Base-by-base conservation (phyloP, 1,284 basidiomycete species). In the Coniferiporia sulphurascens region DNA sequence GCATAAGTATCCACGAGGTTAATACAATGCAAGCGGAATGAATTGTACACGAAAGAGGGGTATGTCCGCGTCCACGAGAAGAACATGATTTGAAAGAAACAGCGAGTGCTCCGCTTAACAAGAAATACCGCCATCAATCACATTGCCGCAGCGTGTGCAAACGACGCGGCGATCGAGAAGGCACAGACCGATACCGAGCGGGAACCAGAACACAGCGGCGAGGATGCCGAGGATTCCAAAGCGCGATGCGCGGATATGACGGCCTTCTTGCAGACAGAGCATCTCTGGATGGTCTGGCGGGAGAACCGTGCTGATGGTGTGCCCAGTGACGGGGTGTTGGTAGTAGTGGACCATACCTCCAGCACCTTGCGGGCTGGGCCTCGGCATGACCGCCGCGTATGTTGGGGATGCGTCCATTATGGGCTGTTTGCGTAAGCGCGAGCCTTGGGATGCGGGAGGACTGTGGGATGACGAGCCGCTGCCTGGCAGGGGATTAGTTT, bases 171-270 rank as follows among this genome's bases (percentile, higher is more conserved):
- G 78, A 69, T 92, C 89, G 15, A 92, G 74, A 13, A 92, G 69
- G 67, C 90, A 91, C 5, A 87, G 73, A 2, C 81, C 87, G 48
- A 92, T 77, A 5, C 89, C 89, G 0, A 91, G 71, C 1, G 89
- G 89, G 73, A 92, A 92, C 88, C 89, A 92, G 63, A 92, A 75
- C 22, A 92, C 74, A 3, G 89, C 89, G 12, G 87, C 86, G 17
- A 92, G 72, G 27, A 92, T 71, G 61, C 89, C 88, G 89, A 62
- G 15, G 59, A 45, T 38, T 15, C 54, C 48, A 34, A 35, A 92
- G 52, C 76, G 79, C 19, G 85, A 82, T 44, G 81, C 70, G 8
- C 77, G 71, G n/a, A 84, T 66, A 68, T 92, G 89, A 21, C 71
- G 71, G 5, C 89, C 89, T n/a, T 80, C 71, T 67, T 91, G 90